Evolutionary conservation across 2,329 filamentous ascomycete species (phyloP).

Genomic region (Apiospora saccharicola): DNA sequence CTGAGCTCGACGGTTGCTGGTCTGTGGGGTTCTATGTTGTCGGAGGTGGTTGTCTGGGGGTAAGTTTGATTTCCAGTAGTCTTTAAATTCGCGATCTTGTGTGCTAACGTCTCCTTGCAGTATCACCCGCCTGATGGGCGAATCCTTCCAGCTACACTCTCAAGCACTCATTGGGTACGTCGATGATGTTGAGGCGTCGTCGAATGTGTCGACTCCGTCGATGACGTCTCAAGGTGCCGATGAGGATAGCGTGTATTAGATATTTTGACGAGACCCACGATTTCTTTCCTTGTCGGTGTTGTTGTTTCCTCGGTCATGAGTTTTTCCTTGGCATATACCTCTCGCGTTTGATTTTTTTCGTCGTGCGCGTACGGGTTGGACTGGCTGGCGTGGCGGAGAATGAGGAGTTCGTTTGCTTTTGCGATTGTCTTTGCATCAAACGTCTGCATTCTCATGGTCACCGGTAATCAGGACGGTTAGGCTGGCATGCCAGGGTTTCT

Average conservation of each 20-base stretch:
- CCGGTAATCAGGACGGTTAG: slow-evolving; percentile 42
- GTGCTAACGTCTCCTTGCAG: slow-evolving; percentile 49
- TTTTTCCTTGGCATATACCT: slow-evolving; percentile 57
- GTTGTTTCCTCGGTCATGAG: slow-evolving; percentile 38
- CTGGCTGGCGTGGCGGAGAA: slow-evolving; percentile 39
- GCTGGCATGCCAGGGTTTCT: slow-evolving; percentile 42
- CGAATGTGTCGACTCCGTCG: slow-evolving; percentile 73
- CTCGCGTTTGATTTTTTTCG: slow-evolving; percentile 41
- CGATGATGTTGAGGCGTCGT: slow-evolving; percentile 77
- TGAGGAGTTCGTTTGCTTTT: slow-evolving; percentile 41
- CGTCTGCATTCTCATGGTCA: slow-evolving; percentile 44
- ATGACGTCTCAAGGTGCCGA: slow-evolving; percentile 77
- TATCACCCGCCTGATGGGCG: slow-evolving; percentile 94
- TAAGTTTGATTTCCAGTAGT: slow-evolving; percentile 61
- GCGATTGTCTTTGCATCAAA: slow-evolving; percentile 42
- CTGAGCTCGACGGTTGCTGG: slow-evolving; percentile 94
- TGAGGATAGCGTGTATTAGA: slow-evolving; percentile 75
- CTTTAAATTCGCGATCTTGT: neutral
- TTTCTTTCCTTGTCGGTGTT: slow-evolving; percentile 50
- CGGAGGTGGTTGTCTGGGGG: slow-evolving; percentile 99
- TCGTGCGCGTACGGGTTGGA: slow-evolving; percentile 40
- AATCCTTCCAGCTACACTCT: slow-evolving; percentile 95
- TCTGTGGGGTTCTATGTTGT: slow-evolving; percentile 97
- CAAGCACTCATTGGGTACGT: slow-evolving; percentile 95
- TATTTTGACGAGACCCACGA: slow-evolving; percentile 58